phyloP scores from a whole-genome alignment of 495 filamentous ascomycete genomes.

The Ramalina peruviana region DNA sequence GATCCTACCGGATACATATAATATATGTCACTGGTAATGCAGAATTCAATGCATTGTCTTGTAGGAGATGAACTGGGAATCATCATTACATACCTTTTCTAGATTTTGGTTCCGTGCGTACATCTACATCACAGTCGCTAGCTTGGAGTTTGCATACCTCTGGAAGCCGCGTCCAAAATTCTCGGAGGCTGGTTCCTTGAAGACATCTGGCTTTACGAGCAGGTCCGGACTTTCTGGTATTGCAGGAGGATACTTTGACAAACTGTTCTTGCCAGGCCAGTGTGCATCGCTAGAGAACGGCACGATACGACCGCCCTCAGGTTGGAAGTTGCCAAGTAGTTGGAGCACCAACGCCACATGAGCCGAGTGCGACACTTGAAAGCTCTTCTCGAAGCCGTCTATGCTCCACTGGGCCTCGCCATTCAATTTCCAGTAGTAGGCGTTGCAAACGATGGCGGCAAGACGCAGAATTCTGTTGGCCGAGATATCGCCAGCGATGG shows the following conservation, averaged over 20 bases:
- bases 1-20: constrained; percentile 12
- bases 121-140: constrained; percentile 31
- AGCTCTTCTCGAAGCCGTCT: constrained; percentile 30
- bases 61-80: no score
- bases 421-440: constrained; percentile 28
- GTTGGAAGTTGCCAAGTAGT: constrained; percentile 28
- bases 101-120: constrained; percentile 29
- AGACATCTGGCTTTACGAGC: constrained; percentile 15
- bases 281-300: constrained; percentile 29
- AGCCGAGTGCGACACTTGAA: constrained; percentile 31
- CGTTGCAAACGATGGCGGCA: constrained; percentile 31
- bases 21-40: no score
- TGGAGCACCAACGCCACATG: constrained; percentile 30
- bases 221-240: constrained; percentile 17
- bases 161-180: constrained; percentile 28
- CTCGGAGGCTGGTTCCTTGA: constrained; percentile 12
- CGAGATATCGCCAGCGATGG: constrained; percentile 16
- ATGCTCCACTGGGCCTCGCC: constrained; percentile 22
- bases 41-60: not conserved
- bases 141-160: constrained; percentile 30
- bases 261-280: constrained; percentile 26
- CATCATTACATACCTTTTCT: no score
- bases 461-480: constrained; percentile 24
- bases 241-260: constrained; percentile 19
- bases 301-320: constrained; percentile 24